Conservation (phyloP, 257 asterid genomes). For the Solanum dulcamara region DNA sequence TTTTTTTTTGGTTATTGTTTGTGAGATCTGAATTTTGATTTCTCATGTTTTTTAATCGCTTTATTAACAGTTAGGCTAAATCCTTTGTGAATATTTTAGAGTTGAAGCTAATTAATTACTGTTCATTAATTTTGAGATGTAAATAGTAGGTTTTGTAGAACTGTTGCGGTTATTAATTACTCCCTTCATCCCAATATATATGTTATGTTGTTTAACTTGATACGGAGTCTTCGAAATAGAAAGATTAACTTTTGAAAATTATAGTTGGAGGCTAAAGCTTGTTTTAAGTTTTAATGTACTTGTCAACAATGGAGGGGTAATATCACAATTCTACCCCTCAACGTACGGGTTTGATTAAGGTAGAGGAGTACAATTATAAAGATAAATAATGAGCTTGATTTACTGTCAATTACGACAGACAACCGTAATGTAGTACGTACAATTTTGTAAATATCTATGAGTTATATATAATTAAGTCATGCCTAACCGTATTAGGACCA, state of each 20-base stretch:
- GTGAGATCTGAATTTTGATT: not conserved
- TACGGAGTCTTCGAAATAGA: too few species aligned
- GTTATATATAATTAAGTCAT: not conserved
- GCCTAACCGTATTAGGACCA: not conserved
- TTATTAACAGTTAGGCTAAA: not conserved
- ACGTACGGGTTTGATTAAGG: not conserved
- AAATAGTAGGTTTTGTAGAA: not conserved
- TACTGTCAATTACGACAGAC: not conserved
- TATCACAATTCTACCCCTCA: conserved; percentile 10
- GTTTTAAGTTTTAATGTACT: not conserved
- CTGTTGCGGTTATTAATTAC: not conserved
- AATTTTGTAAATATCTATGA: not conserved
- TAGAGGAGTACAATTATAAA: not conserved
- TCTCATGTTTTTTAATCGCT: not conserved
- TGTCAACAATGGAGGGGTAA: not conserved
- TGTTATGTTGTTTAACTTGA: too few species aligned
- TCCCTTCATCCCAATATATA: too few species aligned
- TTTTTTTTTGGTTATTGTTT: not conserved
- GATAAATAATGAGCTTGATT: not conserved
- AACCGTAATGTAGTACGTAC: not conserved
- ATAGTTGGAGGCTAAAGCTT: too few species aligned
- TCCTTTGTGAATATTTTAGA: not conserved
- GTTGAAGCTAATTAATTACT: not conserved
- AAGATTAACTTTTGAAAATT: too few species aligned
- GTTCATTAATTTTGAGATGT: not conserved